Conservation (phyloP, 164 flowering plant species). For the Hamamelis virginiana region DNA sequence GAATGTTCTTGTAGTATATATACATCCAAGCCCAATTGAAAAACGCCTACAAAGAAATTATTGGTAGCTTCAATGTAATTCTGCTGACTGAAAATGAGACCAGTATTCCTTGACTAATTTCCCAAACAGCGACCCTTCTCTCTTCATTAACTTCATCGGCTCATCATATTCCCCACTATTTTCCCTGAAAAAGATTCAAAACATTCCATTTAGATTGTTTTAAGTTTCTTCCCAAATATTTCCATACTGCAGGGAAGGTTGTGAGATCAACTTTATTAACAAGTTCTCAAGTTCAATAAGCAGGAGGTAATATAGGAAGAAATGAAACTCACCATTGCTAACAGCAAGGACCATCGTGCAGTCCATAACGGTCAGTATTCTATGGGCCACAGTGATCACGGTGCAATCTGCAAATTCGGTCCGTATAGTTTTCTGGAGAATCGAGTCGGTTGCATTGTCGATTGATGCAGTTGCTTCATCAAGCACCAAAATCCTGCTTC, state of each 20-base stretch:
- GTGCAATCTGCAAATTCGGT: constrained; percentile 30
- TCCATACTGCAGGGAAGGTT: too few species aligned
- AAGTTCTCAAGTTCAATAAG: too few species aligned
- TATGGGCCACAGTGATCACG: constrained; percentile 29
- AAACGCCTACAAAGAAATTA: neutral
- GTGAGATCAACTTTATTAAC: too few species aligned
- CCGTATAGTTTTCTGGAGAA: constrained; percentile 39
- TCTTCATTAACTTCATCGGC: constrained; percentile 70
- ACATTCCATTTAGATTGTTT: neutral
- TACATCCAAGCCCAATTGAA: neutral
- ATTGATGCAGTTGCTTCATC: constrained; percentile 71
- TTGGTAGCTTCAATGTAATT: constrained; percentile 16
- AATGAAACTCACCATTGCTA: constrained; percentile 45
- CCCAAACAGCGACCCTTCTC: constrained; percentile 70
- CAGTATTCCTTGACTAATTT: constrained; percentile 89
- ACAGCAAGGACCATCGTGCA: constrained; percentile 54
- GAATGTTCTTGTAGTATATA: neutral
- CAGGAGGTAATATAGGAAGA: neutral
- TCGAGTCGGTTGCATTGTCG: constrained; percentile 49
- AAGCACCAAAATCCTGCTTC: constrained; percentile 47
- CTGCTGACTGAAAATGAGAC: constrained; percentile 62
- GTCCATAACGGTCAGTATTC: constrained; percentile 31
- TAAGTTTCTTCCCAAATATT: too few species aligned
- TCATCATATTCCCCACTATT: constrained; percentile 80
- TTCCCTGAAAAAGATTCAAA: constrained; percentile 36